phyloP scores from a whole-genome alignment of 306 rosid genomes.

The Abrus pulchellus region DNA sequence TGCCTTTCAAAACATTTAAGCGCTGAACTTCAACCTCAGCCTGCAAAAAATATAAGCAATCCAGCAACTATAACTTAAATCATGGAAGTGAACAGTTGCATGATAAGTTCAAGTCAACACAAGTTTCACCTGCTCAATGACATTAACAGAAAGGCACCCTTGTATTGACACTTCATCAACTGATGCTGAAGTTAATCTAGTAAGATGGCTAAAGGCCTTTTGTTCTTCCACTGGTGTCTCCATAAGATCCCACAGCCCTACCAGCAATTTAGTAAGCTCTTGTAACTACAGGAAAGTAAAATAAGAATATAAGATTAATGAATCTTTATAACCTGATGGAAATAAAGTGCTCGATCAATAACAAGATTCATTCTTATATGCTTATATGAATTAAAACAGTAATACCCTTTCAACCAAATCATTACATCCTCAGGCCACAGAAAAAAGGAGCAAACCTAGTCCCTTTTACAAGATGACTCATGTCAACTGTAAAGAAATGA shows the following conservation, averaged over 20 bases:
- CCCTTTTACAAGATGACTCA: background rate
- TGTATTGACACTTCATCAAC: constrained; percentile 71
- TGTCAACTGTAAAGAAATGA: constrained; percentile 13
- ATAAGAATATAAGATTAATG: constrained; percentile 31
- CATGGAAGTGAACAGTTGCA: constrained; percentile 27
- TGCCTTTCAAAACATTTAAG: constrained; percentile 76
- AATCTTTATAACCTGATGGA: constrained; percentile 29
- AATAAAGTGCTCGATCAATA: constrained; percentile 16
- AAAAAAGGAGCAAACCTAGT: constrained; percentile 21
- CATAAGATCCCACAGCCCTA: constrained; percentile 86
- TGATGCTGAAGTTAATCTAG: constrained; percentile 66
- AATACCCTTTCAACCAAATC: constrained; percentile 29
- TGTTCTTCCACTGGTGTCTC: constrained; percentile 73
- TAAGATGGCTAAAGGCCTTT: constrained; percentile 69
- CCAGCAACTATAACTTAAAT: constrained; percentile 26
- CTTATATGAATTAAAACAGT: background rate
- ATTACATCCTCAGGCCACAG: background rate
- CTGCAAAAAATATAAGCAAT: constrained; percentile 52
- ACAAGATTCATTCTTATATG: constrained; percentile 5
- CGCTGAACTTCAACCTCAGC: constrained; percentile 75
- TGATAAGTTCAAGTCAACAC: constrained; percentile 27
- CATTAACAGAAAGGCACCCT: constrained; percentile 75
- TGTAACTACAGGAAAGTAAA: constrained; percentile 61
- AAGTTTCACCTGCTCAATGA: constrained; percentile 75
- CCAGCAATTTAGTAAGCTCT: constrained; percentile 64